These are phyloP conservation scores for Dryas drummondii DNA, from an alignment of 306 rosid species.

Conservation along the genomic window DNA sequence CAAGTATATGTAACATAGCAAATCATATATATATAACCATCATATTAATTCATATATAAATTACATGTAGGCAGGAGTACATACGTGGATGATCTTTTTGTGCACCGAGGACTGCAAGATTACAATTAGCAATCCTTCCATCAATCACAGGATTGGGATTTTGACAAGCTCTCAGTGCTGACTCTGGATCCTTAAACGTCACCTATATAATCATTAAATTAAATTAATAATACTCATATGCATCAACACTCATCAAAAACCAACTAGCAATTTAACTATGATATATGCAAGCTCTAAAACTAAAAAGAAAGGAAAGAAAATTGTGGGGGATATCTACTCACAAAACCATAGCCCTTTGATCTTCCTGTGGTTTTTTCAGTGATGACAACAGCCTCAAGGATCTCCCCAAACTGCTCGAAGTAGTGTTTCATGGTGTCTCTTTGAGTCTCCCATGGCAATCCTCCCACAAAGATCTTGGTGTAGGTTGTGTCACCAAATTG, in stretches of 20 bases:
- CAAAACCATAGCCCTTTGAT: slow-evolving; percentile 94
- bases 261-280: too few relatives aligned
- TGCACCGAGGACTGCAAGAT: slow-evolving; percentile 65
- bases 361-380: slow-evolving; percentile 63
- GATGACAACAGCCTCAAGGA: slow-evolving; percentile 79
- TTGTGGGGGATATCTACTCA: slow-evolving; percentile 22
- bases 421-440: slow-evolving; percentile 61
- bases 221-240: too few relatives aligned
- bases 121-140: slow-evolving; percentile 82
- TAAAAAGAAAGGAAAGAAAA: too few relatives aligned
- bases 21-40: too few relatives aligned
- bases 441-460: slow-evolving; percentile 92
- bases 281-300: too few relatives aligned
- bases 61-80: background rate
- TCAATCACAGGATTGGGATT: slow-evolving; percentile 73
- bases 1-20: too few relatives aligned
- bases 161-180: slow-evolving; percentile 70
- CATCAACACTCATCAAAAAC: too few relatives aligned
- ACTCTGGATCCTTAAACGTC: slow-evolving; percentile 69
- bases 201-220: slow-evolving; percentile 41
- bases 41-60: too few relatives aligned
- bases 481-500: slow-evolving; percentile 78
- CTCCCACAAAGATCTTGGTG: slow-evolving; percentile 85
- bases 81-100: slow-evolving; percentile 33
- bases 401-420: slow-evolving; percentile 76